Evolutionary conservation across 768 basidiomycete species (phyloP), one percentile per base, ranked within the genome.

Genomic region (Podaxis sp.): DNA sequence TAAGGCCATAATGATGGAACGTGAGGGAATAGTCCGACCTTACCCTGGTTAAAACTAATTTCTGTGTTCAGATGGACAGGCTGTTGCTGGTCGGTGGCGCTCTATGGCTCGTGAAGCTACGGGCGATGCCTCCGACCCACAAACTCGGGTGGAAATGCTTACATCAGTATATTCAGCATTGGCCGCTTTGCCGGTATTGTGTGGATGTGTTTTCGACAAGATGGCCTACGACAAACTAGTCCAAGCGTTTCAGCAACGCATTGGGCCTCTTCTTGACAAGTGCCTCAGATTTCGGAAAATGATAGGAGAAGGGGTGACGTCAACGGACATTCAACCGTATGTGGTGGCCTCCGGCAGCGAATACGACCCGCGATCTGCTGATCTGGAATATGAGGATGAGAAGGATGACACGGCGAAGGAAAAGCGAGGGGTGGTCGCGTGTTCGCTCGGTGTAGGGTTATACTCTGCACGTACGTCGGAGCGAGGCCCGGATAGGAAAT

Each of bases 41-140:
- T 5, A 13, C 0, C n/a, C 1, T 13, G 44, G 26, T n/a, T 1
- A n/a, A 22, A 17, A 19, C 52, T 15, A 17, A 8, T 30, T 26
- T 1, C n/a, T 38, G 28, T 19, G 3, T 48, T 53, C 61, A 82
- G 80, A 80, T 68, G 77, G 75, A 30, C 79, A 82, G 60, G 74
- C 79, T 5, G 71, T 80, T 24, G 72, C 77, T 4, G 76, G 78
- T 22, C 72, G 77, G 51, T 82, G 80, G 79, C 75, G 79, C 8
- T 74, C 79, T n/a, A 68, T 81, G 44, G 75, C 77, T 5, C 67
- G 67, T 9, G 61, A 65, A 65, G 56, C 70, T 55, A 38, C 65
- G 44, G 39, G 66, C 57, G 64, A 63, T 42, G 55, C 52, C 52
- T 48, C 51, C 7, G 44, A 24, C 46, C 3, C 24, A 17, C 7